Conservation (phyloP, 2,329 filamentous ascomycete species). For the Clonostachys sp. region DNA sequence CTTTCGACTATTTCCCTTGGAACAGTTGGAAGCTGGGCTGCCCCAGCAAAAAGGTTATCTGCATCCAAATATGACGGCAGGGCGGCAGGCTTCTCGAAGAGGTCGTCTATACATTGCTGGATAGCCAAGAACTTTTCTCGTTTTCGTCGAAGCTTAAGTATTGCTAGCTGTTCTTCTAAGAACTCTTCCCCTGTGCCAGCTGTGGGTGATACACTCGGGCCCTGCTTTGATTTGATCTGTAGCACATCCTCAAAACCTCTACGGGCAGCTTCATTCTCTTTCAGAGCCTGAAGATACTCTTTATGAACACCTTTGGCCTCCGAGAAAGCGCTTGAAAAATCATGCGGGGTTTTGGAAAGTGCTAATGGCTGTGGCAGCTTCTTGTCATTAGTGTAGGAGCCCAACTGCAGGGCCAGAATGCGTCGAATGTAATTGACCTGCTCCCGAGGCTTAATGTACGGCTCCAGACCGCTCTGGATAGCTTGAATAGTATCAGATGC, state of each 20-base stretch:
- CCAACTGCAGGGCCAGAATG: conserved; percentile 48
- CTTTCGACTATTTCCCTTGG: conserved; percentile 46
- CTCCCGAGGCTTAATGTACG: conserved; percentile 52
- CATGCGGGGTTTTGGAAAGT: conserved; percentile 33
- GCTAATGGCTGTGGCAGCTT: conserved; percentile 39
- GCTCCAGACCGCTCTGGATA: conserved; percentile 38
- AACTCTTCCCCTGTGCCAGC: not conserved
- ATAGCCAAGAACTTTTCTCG: conserved; percentile 44
- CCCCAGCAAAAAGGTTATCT: conserved; percentile 38
- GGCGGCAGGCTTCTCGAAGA: conserved; percentile 48
- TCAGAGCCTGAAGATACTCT: conserved; percentile 50
- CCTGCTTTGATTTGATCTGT: conserved; percentile 5
- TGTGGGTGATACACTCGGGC: too few species aligned
- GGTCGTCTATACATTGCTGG: conserved; percentile 42
- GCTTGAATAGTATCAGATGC: conserved; percentile 23
- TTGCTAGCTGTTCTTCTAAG: conserved; percentile 46
- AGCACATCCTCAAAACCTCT: conserved; percentile 1
- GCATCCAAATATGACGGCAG: conserved; percentile 43
- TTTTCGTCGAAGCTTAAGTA: conserved; percentile 47
- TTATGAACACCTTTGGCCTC: conserved; percentile 42
- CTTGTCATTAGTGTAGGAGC: conserved; percentile 37
- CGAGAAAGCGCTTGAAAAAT: conserved; percentile 22
- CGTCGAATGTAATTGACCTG: conserved; percentile 52
- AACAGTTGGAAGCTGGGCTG: conserved; percentile 39
- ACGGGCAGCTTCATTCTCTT: conserved; percentile 30